Evolutionary conservation across 345 rosid species (phyloP), one percentile per base, ranked within the genome.

Genomic region (Pelargonium nanum): DNA sequence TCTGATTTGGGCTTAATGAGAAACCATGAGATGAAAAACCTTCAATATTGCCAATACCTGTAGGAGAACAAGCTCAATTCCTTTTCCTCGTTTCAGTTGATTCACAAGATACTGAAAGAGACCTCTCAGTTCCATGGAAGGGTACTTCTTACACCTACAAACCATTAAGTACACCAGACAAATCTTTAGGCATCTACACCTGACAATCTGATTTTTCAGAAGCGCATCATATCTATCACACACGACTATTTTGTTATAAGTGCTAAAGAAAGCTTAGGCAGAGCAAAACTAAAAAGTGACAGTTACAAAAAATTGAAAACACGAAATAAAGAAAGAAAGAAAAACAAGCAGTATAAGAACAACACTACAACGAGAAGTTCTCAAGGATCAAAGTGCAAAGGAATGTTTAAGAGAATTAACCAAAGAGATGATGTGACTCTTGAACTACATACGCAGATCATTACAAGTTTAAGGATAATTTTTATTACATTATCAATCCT

Each of bases 61-160:
- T 55, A 94, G 77, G 59, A 94, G 86, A 77, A 94, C 87, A 70
- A 94, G 96, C 82, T 94, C 99, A 73, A 90, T 88, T 57, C 99
- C 99, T 71, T 80, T 83, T 26, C 97, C 99, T 80, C 85, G 88
- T 75, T 88, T 88, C 72, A 94, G 77, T 78, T 94, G 96, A 77
- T 94, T 94, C 59, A 86, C 97, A 60, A 94, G 92, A 64, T 94
- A 94, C 83, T 94, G 97, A 75, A 94, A 90, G 66, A 90, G 97
- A 60, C 99, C 99, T 75, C 96, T 78, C 64, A 94, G 63, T 80
- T 94, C 99, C 99, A 93, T 90, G 12, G 99, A 93, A 53, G 97
- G 99, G 63, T 93, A 94, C 67, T 94, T 94, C 77, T 94, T 94
- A 74, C 99, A 94, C 82, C 99, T 93, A 73, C 58, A 61, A 60